Evolutionary conservation across 78 protist genomes (phyloP).

Genomic region (Protostelium mycophagum): DNA sequence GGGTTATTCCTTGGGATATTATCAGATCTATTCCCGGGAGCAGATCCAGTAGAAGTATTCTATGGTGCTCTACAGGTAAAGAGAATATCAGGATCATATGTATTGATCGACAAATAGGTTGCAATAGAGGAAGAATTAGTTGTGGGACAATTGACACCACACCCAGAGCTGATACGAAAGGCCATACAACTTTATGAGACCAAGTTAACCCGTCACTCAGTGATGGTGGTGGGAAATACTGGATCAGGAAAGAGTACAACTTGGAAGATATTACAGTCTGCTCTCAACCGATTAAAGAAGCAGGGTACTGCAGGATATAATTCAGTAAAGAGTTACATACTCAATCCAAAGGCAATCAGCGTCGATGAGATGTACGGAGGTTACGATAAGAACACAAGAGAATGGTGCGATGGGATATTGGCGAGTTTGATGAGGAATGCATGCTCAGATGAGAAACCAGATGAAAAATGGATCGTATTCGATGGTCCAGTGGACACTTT

Average conservation of each 20-base stretch:
- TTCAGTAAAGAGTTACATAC: conserved; percentile 32
- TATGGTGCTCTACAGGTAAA: conserved; percentile 18
- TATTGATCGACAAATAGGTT: too few relatives aligned
- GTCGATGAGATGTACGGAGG: conserved; percentile 93
- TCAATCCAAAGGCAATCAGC: conserved; percentile 96
- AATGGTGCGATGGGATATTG: conserved; percentile 98
- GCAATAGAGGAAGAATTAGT: conserved; percentile 24
- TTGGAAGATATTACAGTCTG: conserved; percentile 79
- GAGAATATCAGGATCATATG: too few relatives aligned
- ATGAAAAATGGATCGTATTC: conserved; percentile 94
- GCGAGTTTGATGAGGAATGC: conserved; percentile 80
- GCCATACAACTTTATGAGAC: conserved; percentile 85
- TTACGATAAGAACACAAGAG: conserved; percentile 92
- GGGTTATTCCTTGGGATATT: conserved; percentile 77
- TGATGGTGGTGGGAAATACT: conserved; percentile 95
- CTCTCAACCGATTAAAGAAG: conserved; percentile 55
- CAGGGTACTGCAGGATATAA: conserved; percentile 7
- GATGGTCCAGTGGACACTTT: conserved; percentile 99
- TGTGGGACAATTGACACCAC: conserved; percentile 22
- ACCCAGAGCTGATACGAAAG: conserved; percentile 76
- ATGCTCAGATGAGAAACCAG: conserved; percentile 56
- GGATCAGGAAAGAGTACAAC: conserved; percentile 93
- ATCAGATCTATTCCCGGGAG: conserved; percentile 89
- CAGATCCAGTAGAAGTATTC: conserved; percentile 45
- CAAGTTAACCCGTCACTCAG: conserved; percentile 84